Evolutionary conservation across 2,329 filamentous ascomycete genomes (phyloP), one percentile per base, ranked within the genome.

Genomic region (Neopestalotiopsis sp.): DNA sequence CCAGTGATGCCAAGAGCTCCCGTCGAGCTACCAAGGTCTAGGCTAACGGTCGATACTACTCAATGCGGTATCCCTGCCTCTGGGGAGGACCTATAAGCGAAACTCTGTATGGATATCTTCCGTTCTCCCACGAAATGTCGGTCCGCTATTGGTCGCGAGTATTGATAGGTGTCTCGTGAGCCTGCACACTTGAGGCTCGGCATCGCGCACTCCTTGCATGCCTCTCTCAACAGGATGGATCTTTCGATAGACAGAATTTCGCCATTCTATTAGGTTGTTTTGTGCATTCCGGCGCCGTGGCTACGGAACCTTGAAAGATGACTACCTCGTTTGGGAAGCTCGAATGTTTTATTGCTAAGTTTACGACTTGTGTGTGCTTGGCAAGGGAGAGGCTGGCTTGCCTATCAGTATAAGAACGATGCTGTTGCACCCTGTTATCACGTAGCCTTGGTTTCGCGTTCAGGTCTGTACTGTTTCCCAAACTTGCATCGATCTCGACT

Each of bases 21-120:
- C n/a, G 61, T 64, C 38, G 42, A 64, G 20, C 42, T 34, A 38
- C 61, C 30, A 20, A 49, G 20, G 24, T 42, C 40, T 45, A 53
- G 61, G 61, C 38, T 64, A 64, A 64, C 61, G 61, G 61, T 40
- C 61, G 20, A 49, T 64, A 38, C 12, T 64, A 49, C 61, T 53
- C 12, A 53, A 64, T 45, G 40, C 61, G 42, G 61, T 32, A 49
- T 64, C 61, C 61, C 24, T 64, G 40, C 38, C 61, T 12, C 10
- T 32, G 10, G 24, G 13, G 45, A 24, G 34, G 34, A 20, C 28
- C 34, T 45, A 64, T 45, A 49, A 40, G 28, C 38, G 28, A 53
- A 64, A 53, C 38, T 64, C 14, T 49, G 38, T 64, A 49, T 45
- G 61, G 59, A 62, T 62, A 7, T 17, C 30, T 62, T 20, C 59